Conservation (phyloP, 2,329 filamentous ascomycete genomes). For the Amauroascus verrucosus region DNA sequence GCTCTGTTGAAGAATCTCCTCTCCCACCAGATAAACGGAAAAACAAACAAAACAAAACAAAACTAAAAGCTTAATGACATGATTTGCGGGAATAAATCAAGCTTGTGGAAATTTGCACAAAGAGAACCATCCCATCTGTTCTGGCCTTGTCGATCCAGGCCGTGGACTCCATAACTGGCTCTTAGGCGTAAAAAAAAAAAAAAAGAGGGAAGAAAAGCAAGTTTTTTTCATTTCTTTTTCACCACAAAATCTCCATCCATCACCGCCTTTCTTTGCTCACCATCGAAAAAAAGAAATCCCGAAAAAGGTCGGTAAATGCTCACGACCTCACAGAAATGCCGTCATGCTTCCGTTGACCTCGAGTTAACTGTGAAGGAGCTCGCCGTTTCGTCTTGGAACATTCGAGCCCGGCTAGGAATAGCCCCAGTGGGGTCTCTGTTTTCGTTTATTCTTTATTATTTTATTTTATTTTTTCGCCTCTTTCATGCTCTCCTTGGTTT, state of each 20-base stretch:
- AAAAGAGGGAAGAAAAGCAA: not conserved
- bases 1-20: too few species aligned
- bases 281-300: too few species aligned
- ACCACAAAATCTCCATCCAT: not conserved
- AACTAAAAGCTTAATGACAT: too few species aligned
- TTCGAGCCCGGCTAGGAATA: too few species aligned
- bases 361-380: not conserved
- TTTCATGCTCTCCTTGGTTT: too few species aligned
- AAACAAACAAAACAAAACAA: too few species aligned
- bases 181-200: not conserved
- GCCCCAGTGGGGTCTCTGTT: too few species aligned
- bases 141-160: constrained; percentile 1
- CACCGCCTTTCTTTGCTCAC: not conserved
- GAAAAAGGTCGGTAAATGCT: too few species aligned
- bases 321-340: not conserved
- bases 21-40: not conserved
- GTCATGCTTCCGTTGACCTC: not conserved
- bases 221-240: not conserved
- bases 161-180: not conserved
- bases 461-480: too few species aligned
- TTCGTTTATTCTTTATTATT: too few species aligned
- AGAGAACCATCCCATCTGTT: not conserved
- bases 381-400: not conserved
- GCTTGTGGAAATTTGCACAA: too few species aligned
- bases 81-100: too few species aligned